phyloP scores from a whole-genome alignment of 1,284 basidiomycete genomes.

The Clitocybe nebularis region DNA sequence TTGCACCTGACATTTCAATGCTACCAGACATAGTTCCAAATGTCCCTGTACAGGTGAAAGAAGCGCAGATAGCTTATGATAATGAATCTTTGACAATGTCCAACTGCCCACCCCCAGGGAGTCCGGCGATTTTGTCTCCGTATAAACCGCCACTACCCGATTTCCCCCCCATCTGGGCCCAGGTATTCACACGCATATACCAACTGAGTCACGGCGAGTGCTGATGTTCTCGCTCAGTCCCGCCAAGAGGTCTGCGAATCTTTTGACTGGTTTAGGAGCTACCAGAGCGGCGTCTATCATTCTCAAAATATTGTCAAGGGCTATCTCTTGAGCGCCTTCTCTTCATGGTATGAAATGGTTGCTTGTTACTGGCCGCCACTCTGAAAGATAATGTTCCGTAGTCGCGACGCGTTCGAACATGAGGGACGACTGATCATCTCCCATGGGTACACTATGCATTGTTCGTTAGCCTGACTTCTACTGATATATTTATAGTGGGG shows the following conservation, averaged over 20 bases:
- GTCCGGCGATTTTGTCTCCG: background rate
- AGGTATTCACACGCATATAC: constrained; percentile 31
- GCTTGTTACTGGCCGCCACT: constrained; percentile 1
- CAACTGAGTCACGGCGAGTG: background rate
- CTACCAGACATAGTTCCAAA: no score
- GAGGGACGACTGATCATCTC: constrained; percentile 70
- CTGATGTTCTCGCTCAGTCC: constrained; percentile 40
- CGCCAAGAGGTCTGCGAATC: constrained; percentile 79
- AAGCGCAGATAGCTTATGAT: no score
- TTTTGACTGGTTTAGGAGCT: constrained; percentile 69
- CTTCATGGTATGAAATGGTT: constrained; percentile 46
- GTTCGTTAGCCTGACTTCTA: background rate
- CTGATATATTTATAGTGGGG: constrained; percentile 45
- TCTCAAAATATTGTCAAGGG: constrained; percentile 59
- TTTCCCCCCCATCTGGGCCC: constrained; percentile 50
- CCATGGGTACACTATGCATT: constrained; percentile 52
- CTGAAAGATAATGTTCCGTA: constrained; percentile 29
- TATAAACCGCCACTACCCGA: constrained; percentile 30
- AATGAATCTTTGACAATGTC: no score
- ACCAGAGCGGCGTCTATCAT: constrained; percentile 75
- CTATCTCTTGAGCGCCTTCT: constrained; percentile 67
- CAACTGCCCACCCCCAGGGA: constrained; percentile 1
- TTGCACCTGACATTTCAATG: no score
- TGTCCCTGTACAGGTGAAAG: no score
- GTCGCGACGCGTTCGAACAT: constrained; percentile 63